Percentiles rank a stretch among this genome's conserved stretches.
Conservation (phyloP, 2,329 filamentous ascomycete genomes). For the Aspergillus tamarii region DNA sequence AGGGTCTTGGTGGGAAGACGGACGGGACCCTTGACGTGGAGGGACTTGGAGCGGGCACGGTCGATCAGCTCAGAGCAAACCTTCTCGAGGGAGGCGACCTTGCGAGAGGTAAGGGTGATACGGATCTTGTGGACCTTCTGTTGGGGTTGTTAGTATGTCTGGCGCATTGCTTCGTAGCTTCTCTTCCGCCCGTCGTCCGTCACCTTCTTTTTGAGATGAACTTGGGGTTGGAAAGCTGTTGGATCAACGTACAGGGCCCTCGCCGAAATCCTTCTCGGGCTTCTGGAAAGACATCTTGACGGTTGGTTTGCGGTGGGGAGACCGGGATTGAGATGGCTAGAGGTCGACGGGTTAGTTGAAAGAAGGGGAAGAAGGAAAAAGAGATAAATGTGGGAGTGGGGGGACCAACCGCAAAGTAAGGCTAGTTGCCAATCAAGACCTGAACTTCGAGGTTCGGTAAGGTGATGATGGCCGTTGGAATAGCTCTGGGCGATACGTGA, state of each 20-base stretch:
- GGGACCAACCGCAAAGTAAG: conserved; percentile 29
- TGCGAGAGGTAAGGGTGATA: conserved; percentile 94
- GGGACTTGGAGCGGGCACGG: conserved; percentile 97
- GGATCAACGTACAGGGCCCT: conserved; percentile 70
- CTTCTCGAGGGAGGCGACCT: conserved; percentile 95
- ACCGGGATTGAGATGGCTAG: conserved; percentile 27
- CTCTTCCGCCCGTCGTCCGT: not conserved
- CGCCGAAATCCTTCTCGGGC: conserved; percentile 89
- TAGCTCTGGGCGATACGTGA: conserved; percentile 21
- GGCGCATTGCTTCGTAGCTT: not conserved
- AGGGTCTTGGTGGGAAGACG: conserved; percentile 96
- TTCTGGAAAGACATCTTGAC: conserved; percentile 90
- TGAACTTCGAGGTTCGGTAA: conserved; percentile 77
- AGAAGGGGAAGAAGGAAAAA: not conserved
- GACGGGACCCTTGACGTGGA: conserved; percentile 97
- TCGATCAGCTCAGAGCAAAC: conserved; percentile 98
- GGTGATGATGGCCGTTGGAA: conserved; percentile 65
- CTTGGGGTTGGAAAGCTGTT: not conserved
- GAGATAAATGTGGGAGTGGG: not conserved
- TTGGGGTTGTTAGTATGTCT: conserved; percentile 16
- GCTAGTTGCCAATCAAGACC: conserved; percentile 72
- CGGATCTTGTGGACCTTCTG: conserved; percentile 97
- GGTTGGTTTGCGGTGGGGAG: conserved; percentile 36
- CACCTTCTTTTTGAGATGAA: not conserved
- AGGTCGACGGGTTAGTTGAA: conserved; percentile 13